Base-by-base conservation (phyloP, 108 stramenopile species). In the Skeletonema tropicum region DNA sequence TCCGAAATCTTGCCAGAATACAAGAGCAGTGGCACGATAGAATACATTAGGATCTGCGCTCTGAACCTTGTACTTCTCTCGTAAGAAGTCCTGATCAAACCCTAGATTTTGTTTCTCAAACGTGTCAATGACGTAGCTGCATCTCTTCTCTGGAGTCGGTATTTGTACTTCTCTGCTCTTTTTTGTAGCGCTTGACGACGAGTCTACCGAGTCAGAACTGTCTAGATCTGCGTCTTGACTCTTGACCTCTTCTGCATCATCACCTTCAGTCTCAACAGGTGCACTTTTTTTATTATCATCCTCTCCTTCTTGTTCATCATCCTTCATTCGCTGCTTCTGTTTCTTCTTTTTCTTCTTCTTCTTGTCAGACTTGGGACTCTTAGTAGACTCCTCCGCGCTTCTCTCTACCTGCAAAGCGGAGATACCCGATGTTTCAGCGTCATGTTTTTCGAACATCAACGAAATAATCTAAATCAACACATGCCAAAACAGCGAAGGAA, bases 1-100 rank as follows among this genome's bases (percentile, higher is more conserved):
- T 2, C 61, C 85, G 66, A 86, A 90, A 63, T 90, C 89, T 19
- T 75, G 66, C 87, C 86, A 86, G 67, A 88, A 90, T 25, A 90
- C 12, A 7, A 76, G 41, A 25, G 85, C 85, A 1, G 87, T 86
- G 19, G 87, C 86, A 14, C 89, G 87, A 32, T 86, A 90, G 57
- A 88, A 90, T 0, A 82, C 76, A 42, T 87, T 87, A 21, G 73
- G 26, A 65, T 89, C 86, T 30, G 61, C 67, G 8, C 73, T 71
- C 63, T 84, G 83, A 13, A 67, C 57, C 13, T 46, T 29, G 73
- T 85, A 89, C 36, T 84, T 76, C 7, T 66, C 68, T 30, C 31
- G 41, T 7, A 84, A 60, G 30, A 77, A 80, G 23, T 76, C 76
- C 42, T 13, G 32, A 9, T 76, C 49, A 14, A 57, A 19, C 0